Base-by-base conservation (phyloP, 768 basidiomycete genomes). In the Kondoa subrosea region DNA sequence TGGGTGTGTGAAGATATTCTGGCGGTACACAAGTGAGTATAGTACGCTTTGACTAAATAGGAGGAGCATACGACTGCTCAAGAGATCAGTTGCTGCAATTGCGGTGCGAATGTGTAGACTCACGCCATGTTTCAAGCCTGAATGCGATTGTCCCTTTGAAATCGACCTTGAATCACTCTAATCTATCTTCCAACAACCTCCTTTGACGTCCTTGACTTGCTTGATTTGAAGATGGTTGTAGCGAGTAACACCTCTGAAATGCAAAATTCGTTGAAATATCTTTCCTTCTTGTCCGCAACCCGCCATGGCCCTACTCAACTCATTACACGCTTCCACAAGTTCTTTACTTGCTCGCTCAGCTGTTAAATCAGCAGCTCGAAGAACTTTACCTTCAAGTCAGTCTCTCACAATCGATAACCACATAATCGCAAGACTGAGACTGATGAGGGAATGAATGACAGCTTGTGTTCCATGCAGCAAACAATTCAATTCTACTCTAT, bases 1-100 rank as follows among this genome's bases (percentile, higher is more conserved):
- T 95, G 66, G 91, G 89, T 68, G 91, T 87, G 77, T 92, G 89
- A 70, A 89, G 88, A 80, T 91, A 95, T 84, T 97, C 92, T 96
- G 75, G 75, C 68, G 26, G 26, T 64, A 21, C n/a, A 17, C 34
- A 14, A 31, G 29, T 64, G n/a, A 4, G 4, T 50, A 8, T 8
- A 50, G 40, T 50, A 50, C 40, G 40, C 12, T 21, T 50, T 8
- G 8, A 21, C 21, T 8, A 50, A 8, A 21, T 50, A 21, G 8
- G 40, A 8, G 21, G 40, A 8, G 21, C 40, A 21, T 50, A 50
- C 40, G 40, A 50, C 40, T 50, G 40, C 21, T 8, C 40, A 50
- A 8, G 40, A n/a, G n/a, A n/a, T n/a, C n/a, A n/a, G n/a, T n/a
- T n/a, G n/a, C n/a, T n/a, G n/a, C n/a, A n/a, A n/a, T n/a, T n/a